Evolutionary conservation across 148 eudicot species (phyloP), one percentile per base, ranked within the genome.

Genomic region (Polygonum maritimum): DNA sequence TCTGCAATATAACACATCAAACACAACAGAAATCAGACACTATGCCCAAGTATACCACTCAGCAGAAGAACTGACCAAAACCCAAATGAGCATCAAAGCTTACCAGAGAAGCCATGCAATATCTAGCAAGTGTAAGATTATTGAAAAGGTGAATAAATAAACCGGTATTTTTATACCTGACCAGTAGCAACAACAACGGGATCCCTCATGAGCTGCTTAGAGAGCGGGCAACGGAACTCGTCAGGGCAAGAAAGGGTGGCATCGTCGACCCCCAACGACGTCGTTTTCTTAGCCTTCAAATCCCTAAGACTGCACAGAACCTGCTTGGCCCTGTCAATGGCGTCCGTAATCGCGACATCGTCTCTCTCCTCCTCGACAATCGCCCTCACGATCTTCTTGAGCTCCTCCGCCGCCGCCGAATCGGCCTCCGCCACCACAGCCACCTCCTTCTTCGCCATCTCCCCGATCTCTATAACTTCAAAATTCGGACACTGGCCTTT

Each of bases 121-220:
- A 6, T 62, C 69, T 62, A 31, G 69, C 1, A 31, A 10, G 63
- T 5, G 22, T 14, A 3, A 12, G 13, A 10, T 0, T 62, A 3
- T 57, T 35, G 31, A 26, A 26, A 22, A 54, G 69, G 69, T 38
- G 31, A 12, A 19, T 2, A 57, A 26, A 26, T 26, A 26, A 26
- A 26, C 31, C 31, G 31, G 31, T 26, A 26, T 26, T 26, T 48
- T 33, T 36, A 21, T 63, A 89, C 98, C 94, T 86, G 93, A 41
- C 97, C 98, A 55, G 97, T 80, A 74, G 97, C 79, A 55, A 94
- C 75, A 52, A 92, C 75, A 51, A 94, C 98, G 41, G 98, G 98
- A 86, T 94, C 94, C 71, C 73, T 83, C 97, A 94, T 92, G 54
- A 94, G 87, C 41, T 84, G 84, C 54, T 92, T 88, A 7, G 98